Percentiles rank a stretch among this genome's conserved stretches.
Conservation (phyloP, 2,329 filamentous ascomycete genomes). For the Ophiostoma australiae region DNA sequence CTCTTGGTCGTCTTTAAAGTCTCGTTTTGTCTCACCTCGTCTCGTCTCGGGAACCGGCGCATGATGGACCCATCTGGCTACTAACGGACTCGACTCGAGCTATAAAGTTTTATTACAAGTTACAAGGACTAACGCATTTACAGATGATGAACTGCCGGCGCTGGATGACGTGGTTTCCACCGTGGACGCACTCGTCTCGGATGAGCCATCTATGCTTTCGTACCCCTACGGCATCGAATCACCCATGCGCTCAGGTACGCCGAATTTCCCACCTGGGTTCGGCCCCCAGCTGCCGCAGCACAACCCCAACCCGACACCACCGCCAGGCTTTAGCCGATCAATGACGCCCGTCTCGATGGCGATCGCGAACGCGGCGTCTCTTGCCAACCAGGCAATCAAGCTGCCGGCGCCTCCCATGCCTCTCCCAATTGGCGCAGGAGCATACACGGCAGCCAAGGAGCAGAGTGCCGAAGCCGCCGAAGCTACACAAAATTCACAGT, state of each 20-base stretch:
- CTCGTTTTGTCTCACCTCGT: background rate
- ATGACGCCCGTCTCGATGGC: constrained; percentile 14
- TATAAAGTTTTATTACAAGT: background rate
- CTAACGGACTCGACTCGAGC: background rate
- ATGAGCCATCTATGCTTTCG: constrained; percentile 37
- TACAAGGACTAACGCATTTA: constrained; percentile 24
- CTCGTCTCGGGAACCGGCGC: constrained; percentile 24
- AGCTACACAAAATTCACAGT: background rate
- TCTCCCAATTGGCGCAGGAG: background rate
- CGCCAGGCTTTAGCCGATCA: constrained; percentile 29
- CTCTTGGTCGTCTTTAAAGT: background rate
- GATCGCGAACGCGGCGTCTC: background rate
- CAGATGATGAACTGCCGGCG: constrained; percentile 59
- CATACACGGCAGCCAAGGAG: background rate
- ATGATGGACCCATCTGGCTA: constrained; percentile 39
- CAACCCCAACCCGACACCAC: constrained; percentile 30
- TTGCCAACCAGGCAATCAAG: background rate
- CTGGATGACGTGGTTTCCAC: constrained; percentile 58
- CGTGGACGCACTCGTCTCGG: constrained; percentile 66
- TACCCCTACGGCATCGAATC: constrained; percentile 28
- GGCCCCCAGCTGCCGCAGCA: constrained; percentile 28
- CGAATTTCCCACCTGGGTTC: constrained; percentile 44
- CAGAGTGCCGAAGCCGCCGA: background rate
- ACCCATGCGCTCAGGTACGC: constrained; percentile 32
- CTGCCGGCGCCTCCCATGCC: background rate